Conservation (phyloP, 768 basidiomycete species). For the Suillus sp. region DNA sequence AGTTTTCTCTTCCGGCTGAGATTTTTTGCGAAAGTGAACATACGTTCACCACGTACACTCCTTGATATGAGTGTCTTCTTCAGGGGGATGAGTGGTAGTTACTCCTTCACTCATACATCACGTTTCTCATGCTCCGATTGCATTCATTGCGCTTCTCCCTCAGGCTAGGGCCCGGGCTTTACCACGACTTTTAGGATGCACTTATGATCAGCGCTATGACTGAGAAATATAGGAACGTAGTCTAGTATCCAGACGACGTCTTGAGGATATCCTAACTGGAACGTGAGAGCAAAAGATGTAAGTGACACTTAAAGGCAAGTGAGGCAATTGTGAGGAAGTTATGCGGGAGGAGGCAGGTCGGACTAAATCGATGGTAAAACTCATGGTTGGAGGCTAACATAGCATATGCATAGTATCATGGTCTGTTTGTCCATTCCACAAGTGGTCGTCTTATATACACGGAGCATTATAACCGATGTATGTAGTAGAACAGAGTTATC, state of each 20-base stretch:
- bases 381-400: too few species aligned
- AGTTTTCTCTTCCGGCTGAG: neutral
- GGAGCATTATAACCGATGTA: too few species aligned
- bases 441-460: too few species aligned
- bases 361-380: too few species aligned
- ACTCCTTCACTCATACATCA: neutral
- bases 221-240: neutral
- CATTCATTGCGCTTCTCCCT: neutral
- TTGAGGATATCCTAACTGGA: neutral
- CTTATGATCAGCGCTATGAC: neutral
- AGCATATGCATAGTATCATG: too few species aligned
- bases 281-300: neutral
- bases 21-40: constrained; percentile 19
- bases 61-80: constrained; percentile 14
- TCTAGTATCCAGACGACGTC: neutral
- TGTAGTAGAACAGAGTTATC: too few species aligned
- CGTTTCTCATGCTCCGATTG: neutral
- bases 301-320: neutral
- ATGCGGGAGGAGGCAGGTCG: neutral
- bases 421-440: too few species aligned
- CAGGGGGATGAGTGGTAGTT: neutral
- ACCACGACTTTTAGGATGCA: neutral
- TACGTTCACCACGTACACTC: constrained; percentile 20
- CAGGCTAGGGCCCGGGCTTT: neutral
- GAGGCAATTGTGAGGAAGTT: neutral